Base-by-base conservation (phyloP, 2,329 filamentous ascomycete genomes). In the Chalaropsis thielavioides region DNA sequence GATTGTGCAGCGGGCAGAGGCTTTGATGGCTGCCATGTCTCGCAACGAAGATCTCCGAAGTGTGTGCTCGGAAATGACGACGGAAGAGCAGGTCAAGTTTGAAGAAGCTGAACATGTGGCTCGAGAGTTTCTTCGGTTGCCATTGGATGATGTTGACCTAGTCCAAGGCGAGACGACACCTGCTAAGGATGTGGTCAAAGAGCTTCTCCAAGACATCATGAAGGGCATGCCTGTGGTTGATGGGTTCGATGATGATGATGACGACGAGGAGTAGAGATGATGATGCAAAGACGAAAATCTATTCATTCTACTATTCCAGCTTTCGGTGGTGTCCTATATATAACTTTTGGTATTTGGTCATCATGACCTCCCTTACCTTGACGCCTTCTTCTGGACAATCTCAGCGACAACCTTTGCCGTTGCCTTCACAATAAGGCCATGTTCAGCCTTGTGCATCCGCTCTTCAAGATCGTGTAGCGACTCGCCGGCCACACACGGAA, bases 341-440 rank as follows among this genome's bases (percentile, higher is more conserved):
- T 56, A 41, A 19, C 54, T 15, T 62, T 58, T 22, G 22, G 40
- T 38, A 62, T 46, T 27, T 27, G 15, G 44, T 35, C 24, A 35
- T 44, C 19, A 24, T 46, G n/a, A 38, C 15, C 13, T 58, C 2
- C n/a, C 11, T 62, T 56, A 63, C 54, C 59, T 61, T 65, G 61
- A 54, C 31, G 61, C 61, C 60, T 67, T 67, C 54, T 67, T 63
- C 49, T 51, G 69, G 24, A 75, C 35, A 56, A 81, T 75, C 67
- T 79, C 77, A 40, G 70, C 69, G 0, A 72, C 76, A 7, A 81
- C 76, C 70, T 78, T 74, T 0, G 76, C 75, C 3, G 87, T 86
- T 1, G 89, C 91, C 70, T 89, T 82, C 35, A 95, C 86, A 70
- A 96, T 90, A 69, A 91, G 75, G 68, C 81, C 79, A 77, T 92